Evolutionary conservation across 2,329 filamentous ascomycete genomes (phyloP), one percentile per base, ranked within the genome.

Genomic region (Paramyrothecium roridum): DNA sequence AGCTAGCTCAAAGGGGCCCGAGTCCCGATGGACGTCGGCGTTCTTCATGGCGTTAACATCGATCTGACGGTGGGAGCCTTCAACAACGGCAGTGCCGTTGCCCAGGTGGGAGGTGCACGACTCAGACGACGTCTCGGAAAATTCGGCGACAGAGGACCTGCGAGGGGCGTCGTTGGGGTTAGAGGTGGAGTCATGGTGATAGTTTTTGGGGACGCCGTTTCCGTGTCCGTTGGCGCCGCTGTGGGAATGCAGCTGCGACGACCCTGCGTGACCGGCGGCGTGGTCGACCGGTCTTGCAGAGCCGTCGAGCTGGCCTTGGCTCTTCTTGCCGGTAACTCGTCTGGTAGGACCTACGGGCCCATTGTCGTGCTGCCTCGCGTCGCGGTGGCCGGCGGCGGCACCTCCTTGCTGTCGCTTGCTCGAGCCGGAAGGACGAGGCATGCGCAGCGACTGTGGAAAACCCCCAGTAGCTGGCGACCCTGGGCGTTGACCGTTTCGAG

Each of bases 311-410:
- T 74, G 74, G 61, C 68, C 70, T 65, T 77, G 75, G 67, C 74
- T 79, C 73, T 80, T 83, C 60, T 66, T 74, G 61, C 67, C 68
- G 48, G 68, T 63, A 55, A 65, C 61, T 65, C 73, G 73, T 63
- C 73, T 76, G 52, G 67, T 70, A 57, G 73, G 70, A 67, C 87
- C 87, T 81, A 92, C 88, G 73, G 91, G 81, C 69, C 91, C 91
- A 87, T 90, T 92, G 77, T 96, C 92, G 77, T 96, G 89, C 12
- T 43, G 37, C 73, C 89, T 86, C 68, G 80, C 84, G 75, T 88
- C 88, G 77, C 86, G 85, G 73, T 86, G 82, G 76, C 80, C 88
- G 63, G 75, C 75, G 71, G 80, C 78, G 76, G 75, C 75, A 70
- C 79, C 79, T 76, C 79, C 80, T 76, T 80, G 78, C 73, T 84